Base-by-base conservation (phyloP, 345 rosid species). In the Eucalyptus pumila region DNA sequence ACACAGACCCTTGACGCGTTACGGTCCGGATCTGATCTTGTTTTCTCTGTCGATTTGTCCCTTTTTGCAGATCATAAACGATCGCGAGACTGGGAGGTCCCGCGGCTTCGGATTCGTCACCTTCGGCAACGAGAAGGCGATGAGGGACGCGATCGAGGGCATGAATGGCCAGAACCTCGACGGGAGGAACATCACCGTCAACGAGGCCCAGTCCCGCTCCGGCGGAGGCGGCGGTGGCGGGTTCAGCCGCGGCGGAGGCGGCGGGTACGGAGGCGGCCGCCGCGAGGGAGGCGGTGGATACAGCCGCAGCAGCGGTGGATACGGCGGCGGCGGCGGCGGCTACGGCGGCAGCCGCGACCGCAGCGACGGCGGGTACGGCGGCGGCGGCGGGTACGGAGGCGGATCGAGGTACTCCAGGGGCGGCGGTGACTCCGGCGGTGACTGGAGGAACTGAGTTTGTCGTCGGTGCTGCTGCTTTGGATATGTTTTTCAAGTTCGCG, bases 51-150 rank as follows among this genome's bases (percentile, higher is more conserved):
- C 4, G 16, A 4, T 37, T 6, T 44, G 13, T n/a, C 26, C 24
- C 58, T 52, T 19, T 52, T 7, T 80, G 7, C 88, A 97, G 97
- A 93, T 97, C 27, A 94, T 97, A 42, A 93, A 94, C 86, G 98
- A 97, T 89, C 98, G 97, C 12, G 99, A 97, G 92, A 95, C 96
- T 5, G 96, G 98, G 3, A 95, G 99, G 87, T 97, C 98, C 2
- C 94, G 97, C 9, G 98, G 98, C 9, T 96, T 96, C 32, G 98
- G 98, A 27, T 97, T 97, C 85, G 97, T 96, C n/a, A 96, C 99
- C 17, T 97, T 95, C 93, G 89, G 87, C 45, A 96, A 95, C 72
- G 97, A 96, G 92, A 94, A 96, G 91, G 44, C 98, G 27, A 93
- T 96, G 98, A 95, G 94, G 89, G 94, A 94, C 47, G 99, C 99